A percentile compares a stretch with the other conserved stretches of the same genome.
phyloP scores from a whole-genome alignment of 129 eudicot genomes.

The Flaveria bidentis region DNA sequence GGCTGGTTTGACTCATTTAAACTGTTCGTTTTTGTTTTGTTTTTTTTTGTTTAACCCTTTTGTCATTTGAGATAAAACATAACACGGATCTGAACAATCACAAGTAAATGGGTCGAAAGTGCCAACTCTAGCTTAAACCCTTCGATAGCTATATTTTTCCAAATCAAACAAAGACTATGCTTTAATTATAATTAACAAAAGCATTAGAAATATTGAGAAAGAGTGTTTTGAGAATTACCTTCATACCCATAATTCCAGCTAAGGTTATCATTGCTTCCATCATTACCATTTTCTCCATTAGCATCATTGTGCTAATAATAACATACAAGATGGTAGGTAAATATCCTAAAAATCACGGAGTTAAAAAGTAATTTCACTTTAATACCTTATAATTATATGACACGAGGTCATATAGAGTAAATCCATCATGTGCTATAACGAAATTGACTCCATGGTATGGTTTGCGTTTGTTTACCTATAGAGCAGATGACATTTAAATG shows the following conservation, averaged over 20 bases:
- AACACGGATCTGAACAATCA: not conserved
- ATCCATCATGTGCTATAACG: conserved; percentile 95
- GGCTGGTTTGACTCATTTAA: not conserved
- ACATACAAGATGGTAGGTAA: conserved; percentile 27
- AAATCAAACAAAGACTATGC: not conserved
- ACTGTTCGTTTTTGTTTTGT: not conserved
- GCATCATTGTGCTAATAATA: conserved; percentile 76
- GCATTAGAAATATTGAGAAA: not conserved
- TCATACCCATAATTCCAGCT: conserved; percentile 98
- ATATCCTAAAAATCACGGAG: not conserved
- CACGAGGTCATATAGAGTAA: conserved; percentile 91
- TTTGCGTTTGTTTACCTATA: conserved; percentile 83
- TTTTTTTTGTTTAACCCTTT: not conserved
- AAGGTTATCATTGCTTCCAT: conserved; percentile 91
- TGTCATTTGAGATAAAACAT: not conserved
- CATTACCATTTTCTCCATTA: conserved; percentile 97
- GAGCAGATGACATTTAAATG: conserved; percentile 15
- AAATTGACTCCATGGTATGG: conserved; percentile 93
- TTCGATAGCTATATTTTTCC: not conserved
- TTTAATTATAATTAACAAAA: not conserved
- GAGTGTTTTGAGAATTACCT: conserved; percentile 44
- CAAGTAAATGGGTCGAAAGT: conserved; percentile 4
- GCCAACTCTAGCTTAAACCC: conserved; percentile 4
- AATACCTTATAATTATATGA: conserved; percentile 90
- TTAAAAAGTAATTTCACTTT: conserved; percentile 18